Base-by-base conservation (phyloP, 768 basidiomycete genomes). In the Porphyrellus cyaneotinctus region DNA sequence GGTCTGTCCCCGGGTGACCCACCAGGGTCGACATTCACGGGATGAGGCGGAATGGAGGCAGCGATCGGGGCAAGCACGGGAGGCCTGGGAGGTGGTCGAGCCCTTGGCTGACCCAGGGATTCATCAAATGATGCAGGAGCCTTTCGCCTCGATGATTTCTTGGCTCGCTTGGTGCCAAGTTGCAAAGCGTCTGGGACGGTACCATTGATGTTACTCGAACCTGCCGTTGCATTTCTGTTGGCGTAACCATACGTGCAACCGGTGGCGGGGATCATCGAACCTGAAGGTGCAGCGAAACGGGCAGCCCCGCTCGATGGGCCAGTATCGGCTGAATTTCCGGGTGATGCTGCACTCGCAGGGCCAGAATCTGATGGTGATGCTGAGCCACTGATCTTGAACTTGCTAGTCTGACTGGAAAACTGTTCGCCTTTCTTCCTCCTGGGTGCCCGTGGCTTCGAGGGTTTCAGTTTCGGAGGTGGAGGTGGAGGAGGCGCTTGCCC, bases 401-500 rank as follows among this genome's bases (percentile, higher is more conserved):
- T 74, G 39, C 66, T 61, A 2, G 76, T 78, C 52, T 81, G 78
- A n/a, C 70, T 63, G 26, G 74, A 70, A 59, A 73, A 82, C 10
- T 72, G 73, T 11, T 54, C 30, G 53, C 68, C 70, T 51, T 64
- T 70, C 61, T 70, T 66, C 64, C 69, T 70, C 51, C 63, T 56
- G 6, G 59, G 58, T 38, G 65, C 55, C 15, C 58, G 61, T 4
- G 63, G 57, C 54, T 64, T 65, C 49, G 57, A 59, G 38, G 62
- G 53, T 53, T 64, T 71, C 46, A 58, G 64, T 41, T 60, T 67
- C 3, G 57, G 57, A 6, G 62, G 60, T 2, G 49, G 31, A 8
- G 66, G 61, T 4, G 50, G 31, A 41, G 53, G 57, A 12, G 64
- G 60, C 0, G 63, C 69, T 60, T 84, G 83, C 8, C 82, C 83